These are phyloP conservation scores for Eutrema japonicum DNA, from an alignment of 345 rosid species.

Conservation along the genomic window DNA sequence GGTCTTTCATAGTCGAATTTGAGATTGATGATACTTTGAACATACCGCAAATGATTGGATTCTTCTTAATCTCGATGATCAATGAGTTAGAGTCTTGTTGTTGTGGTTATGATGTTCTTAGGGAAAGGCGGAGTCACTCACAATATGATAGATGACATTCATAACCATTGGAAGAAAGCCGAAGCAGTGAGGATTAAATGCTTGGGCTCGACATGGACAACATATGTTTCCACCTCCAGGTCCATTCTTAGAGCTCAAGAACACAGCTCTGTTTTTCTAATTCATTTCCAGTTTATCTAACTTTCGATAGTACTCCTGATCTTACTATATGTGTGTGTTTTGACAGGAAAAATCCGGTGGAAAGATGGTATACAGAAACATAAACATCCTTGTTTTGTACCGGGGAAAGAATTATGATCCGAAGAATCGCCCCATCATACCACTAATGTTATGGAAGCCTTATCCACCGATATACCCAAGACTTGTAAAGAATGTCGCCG, in stretches of 20 bases:
- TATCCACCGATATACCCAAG: conserved; percentile 81
- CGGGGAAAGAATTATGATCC: conserved; percentile 83
- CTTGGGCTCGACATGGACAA: conserved; percentile 96
- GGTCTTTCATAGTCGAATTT: background rate
- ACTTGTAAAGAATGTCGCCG: conserved; percentile 74
- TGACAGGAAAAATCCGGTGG: conserved; percentile 87
- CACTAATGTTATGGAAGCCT: conserved; percentile 95
- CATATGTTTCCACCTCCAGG: conserved; percentile 88
- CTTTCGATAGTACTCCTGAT: conserved; percentile 38
- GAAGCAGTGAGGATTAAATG: conserved; percentile 95
- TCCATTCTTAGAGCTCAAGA: conserved; percentile 29
- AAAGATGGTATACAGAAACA: conserved; percentile 61
- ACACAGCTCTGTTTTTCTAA: conserved; percentile 9
- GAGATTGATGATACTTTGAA: background rate
- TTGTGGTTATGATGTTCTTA: conserved; percentile 26
- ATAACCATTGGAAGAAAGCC: conserved; percentile 87
- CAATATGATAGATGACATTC: conserved; percentile 91
- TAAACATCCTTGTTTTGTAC: conserved; percentile 71
- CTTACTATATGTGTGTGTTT: conserved; percentile 39
- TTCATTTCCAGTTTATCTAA: background rate
- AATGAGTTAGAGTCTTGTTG: background rate
- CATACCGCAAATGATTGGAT: conserved; percentile 1
- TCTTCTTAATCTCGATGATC: background rate
- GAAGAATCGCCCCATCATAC: conserved; percentile 64
- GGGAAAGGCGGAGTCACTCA: conserved; percentile 92